These are phyloP conservation scores for Epichloe glyceriae DNA, from an alignment of 2,329 filamentous ascomycete genomes.

Conservation along the genomic window DNA sequence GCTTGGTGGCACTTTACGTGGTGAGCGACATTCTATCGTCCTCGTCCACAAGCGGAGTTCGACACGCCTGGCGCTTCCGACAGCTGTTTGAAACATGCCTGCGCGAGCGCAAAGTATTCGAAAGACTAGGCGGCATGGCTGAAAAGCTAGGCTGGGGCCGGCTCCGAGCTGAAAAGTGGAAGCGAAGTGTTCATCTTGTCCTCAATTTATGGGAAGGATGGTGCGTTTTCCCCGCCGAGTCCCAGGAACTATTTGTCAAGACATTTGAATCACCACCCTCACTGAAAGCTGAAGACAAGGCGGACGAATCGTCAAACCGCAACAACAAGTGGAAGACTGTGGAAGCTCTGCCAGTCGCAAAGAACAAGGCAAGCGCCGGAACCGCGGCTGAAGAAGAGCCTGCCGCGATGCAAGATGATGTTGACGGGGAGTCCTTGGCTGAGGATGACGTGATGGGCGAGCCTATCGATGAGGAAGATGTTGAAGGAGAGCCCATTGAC, in stretches of 20 bases:
- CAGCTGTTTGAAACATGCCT: conserved; percentile 66
- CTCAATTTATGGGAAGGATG: conserved; percentile 59
- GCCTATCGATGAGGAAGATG: conserved; percentile 33
- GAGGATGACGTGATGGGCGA: conserved; percentile 32
- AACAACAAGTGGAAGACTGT: conserved; percentile 37
- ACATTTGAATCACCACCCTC: conserved; percentile 59
- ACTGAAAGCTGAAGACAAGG: conserved; percentile 17
- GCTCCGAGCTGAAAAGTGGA: conserved; percentile 73
- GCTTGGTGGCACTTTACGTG: conserved; percentile 70
- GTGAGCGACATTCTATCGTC: conserved; percentile 67
- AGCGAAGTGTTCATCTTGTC: conserved; percentile 57
- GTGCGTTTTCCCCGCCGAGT: conserved; percentile 61
- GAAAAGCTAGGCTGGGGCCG: conserved; percentile 66
- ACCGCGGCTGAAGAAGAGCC: conserved; percentile 1
- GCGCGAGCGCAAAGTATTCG: conserved; percentile 56
- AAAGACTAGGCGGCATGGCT: conserved; percentile 59
- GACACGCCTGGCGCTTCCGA: conserved; percentile 78
- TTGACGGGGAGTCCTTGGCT: conserved; percentile 24
- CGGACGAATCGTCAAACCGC: conserved; percentile 18
- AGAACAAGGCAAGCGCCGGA: conserved; percentile 7
- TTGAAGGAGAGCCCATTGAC: conserved; percentile 32
- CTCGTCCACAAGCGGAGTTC: conserved; percentile 60
- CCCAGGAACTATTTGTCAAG: conserved; percentile 56
- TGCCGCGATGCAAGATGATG: conserved; percentile 23
- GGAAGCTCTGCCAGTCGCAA: conserved; percentile 19